Percentiles rank a stretch among this genome's conserved stretches.
phyloP scores from a whole-genome alignment of 139 green algal species.

The Auxenochlorella pyrenoidosa region DNA sequence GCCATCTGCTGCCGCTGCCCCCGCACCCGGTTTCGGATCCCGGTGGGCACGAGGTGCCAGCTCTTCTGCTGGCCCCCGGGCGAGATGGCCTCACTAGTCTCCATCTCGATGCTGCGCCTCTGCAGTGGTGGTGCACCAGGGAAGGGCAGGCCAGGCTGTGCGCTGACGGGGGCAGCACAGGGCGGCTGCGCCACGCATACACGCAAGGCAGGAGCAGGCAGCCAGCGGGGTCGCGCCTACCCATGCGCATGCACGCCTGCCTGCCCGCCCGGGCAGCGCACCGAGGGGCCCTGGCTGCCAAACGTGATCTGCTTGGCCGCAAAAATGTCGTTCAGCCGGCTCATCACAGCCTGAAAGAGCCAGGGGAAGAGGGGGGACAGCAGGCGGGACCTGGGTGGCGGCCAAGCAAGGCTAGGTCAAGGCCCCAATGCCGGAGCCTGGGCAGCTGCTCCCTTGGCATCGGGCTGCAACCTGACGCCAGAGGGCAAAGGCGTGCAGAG shows the following conservation, averaged over 20 bases:
- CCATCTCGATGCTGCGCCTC: constrained; percentile 14
- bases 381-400: no score
- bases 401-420: no score
- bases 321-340: constrained; percentile 36
- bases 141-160: no score
- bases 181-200: no score
- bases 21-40: constrained; percentile 9
- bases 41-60: constrained; percentile 42
- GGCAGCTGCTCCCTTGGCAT: no score
- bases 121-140: neutral
- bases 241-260: neutral
- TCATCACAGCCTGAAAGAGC: constrained; percentile 8
- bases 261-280: neutral
- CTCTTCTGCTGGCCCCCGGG: neutral
- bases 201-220: neutral
- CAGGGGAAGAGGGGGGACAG: neutral
- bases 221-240: no score
- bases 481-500: neutral
- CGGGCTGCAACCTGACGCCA: no score
- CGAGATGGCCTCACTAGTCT: neutral
- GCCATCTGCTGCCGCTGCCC: no score
- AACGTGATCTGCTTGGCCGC: constrained; percentile 17
- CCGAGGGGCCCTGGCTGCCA: neutral
- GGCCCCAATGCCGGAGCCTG: no score
- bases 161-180: neutral